Base-by-base conservation (phyloP, 2,329 filamentous ascomycete species). In the Colletotrichum liriopes region DNA sequence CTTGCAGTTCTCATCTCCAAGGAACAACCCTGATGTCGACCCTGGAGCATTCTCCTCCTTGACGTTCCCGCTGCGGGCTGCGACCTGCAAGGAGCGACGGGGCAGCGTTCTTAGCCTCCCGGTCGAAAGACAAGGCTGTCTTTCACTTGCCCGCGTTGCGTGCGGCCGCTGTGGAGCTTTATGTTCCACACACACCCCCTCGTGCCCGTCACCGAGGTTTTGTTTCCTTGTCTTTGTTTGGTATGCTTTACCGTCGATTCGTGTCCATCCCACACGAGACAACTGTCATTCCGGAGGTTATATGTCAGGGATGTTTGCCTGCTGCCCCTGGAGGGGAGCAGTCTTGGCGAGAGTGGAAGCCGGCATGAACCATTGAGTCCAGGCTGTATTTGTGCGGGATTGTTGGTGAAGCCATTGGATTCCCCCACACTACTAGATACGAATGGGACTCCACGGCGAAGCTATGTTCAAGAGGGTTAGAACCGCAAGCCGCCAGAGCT, bases 111-210 rank as follows among this genome's bases (percentile, higher is more conserved):
- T 61, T 66, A 65, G 55, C 60, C 61, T 73, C 67, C 67, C 47
- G 51, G 41, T 73, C 45, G 26, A 49, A 62, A 67, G 59, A n/a
- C 59, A 69, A 73, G 69, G 39, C 70, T 70, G 60, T 39, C 11
- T 37, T 51, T 47, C 20, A 26, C 52, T 49, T 52, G 41, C 41
- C 39, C 60, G 49, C 68, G 35, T 41, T 58, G 45, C 80, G 78
- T 82, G 82, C 82, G 81, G 81, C 81, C 82, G 77, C 73, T 79
- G 82, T 82, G 81, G 82, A 80, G 66, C 35, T 58, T 32, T 3
- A 11, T n/a, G 29, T 62, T 37, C 5, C 60, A 41, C 47, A 29
- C 35, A 12, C 12, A 77, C 80, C 43, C 43, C 18, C 20, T 16
- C 16, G 14, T 49, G 20, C 14, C 20, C 20, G 47, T 35, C 35